Base-by-base conservation (phyloP, 768 basidiomycete genomes). In the Macrolepiota albuminosa region DNA sequence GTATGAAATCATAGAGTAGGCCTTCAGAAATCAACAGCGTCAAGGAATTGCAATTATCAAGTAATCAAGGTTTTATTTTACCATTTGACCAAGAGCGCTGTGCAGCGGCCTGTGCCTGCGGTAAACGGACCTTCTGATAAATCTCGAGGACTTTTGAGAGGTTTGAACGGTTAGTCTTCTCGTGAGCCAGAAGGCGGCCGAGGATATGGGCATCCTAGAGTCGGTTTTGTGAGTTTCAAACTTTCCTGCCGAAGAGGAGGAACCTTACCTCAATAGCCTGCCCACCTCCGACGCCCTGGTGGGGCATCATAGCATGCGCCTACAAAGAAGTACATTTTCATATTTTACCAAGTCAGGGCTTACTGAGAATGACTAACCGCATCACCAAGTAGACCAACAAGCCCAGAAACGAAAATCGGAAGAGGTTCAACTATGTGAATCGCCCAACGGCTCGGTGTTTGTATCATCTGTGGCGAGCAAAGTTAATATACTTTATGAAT, bases 391-490 rank as follows among this genome's bases (percentile, higher is more conserved):
- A 61, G 34, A 18, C 49, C 64, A 24, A 67, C 59, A n/a, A 16
- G 53, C 0, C 64, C 64, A 5, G 54, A 57, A 29, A 65, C 61
- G 16, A 3, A 49, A 14, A 66, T 61, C 2, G 76, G 76, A 3
- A 82, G 62, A 6, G 69, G 63, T 6, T 68, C 66, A 13, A 81
- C 68, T 16, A 69, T 64, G 60, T 77, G 73, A 11, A 81, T 68
- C 1, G 74, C 76, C 76, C 79, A 81, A 50, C 71, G 66, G 29
- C 66, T 72, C 2, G 71, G 68, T 10, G 56, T 66, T 29, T 69
- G 67, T 1, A 70, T 60, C 43, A 65, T 65, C 74, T 74, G 21
- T 16, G 63, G 39, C 16, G 16, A 47, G 39, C 7, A 37, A 7
- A 16, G 0, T 47, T 5, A 21, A 24, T 18, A 33, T 21, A 11